Conservation (phyloP, 306 rosid genomes). For the Lablab purpureus region DNA sequence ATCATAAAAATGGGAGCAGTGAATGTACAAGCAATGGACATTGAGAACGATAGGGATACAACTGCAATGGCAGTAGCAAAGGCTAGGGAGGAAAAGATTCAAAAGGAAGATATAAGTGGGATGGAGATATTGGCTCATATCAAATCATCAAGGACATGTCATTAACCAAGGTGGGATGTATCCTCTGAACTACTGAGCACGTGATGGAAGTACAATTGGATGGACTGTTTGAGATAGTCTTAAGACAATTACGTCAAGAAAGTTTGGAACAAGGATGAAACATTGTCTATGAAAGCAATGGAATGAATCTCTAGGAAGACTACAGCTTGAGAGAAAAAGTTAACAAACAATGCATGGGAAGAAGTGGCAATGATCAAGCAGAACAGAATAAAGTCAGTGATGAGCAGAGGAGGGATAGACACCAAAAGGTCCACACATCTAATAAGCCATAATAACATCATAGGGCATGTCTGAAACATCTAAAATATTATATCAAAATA, state of each 20-base stretch:
- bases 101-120: background rate
- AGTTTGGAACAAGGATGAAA: background rate
- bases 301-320: background rate
- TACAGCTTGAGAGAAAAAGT: background rate
- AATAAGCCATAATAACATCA: conserved; percentile 2
- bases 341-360: background rate
- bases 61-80: background rate
- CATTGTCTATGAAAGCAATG: no score
- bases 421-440: background rate
- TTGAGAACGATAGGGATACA: background rate
- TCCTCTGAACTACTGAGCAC: background rate
- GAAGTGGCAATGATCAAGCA: background rate
- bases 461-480: background rate
- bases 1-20: background rate
- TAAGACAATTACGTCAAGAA: background rate
- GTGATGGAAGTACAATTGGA: background rate
- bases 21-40: background rate
- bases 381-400: background rate
- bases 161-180: background rate
- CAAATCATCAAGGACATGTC: background rate
- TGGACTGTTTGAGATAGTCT: background rate
- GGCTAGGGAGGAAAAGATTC: background rate
- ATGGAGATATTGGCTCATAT: background rate
- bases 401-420: background rate
- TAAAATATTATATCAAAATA: background rate